Evolutionary conservation across 441 rosid genomes (phyloP), one percentile per base, ranked within the genome.

Genomic region (Raphanus hybrid): DNA sequence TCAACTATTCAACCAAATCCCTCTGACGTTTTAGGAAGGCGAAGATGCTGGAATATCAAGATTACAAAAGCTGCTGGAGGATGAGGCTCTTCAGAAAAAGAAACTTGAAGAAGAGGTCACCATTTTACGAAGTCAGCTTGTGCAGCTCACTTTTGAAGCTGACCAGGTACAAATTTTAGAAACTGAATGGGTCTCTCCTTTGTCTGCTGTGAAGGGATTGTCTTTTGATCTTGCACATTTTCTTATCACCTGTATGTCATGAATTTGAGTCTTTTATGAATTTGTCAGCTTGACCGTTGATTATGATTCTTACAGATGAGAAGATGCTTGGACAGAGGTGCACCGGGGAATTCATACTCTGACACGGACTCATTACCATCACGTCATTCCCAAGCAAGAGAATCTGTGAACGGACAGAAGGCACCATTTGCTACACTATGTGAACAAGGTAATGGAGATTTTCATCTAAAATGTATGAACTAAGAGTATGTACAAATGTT

Each of bases 91-190:
- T 75, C 86, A 89, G 77, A 96, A 92, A 80, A 91, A 81, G 86
- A 91, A 91, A 83, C 86, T 92, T 80, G 98, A 96, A 82, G 98
- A 92, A 82, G 96, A 94, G 83, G 86, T 89, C 76, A 78, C 84
- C 71, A 65, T 84, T 60, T 79, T 94, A 74, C 88, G 86, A 81
- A 89, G 97, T 85, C 99, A 94, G 85, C 83, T 94, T 66, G 81
- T 92, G 85, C 98, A 94, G 20, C 79, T 94, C 82, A 90, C 91
- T 74, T 86, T 88, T 75, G 98, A 94, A 87, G 92, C 98, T 74
- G 98, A 94, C 73, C 96, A 94, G 98, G 99, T 96, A 88, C 60
- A 67, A 41, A 43, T 26, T 70, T 69, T 37, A 34, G 61, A 55
- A 63, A 58, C 63, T 72, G 61, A 5, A 59, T 35, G n/a, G 34